Percentiles rank a stretch among this genome's conserved stretches.
These are phyloP conservation scores for Sclerotinia borealis DNA, from an alignment of 2,329 filamentous ascomycete genomes.

Conservation along the genomic window DNA sequence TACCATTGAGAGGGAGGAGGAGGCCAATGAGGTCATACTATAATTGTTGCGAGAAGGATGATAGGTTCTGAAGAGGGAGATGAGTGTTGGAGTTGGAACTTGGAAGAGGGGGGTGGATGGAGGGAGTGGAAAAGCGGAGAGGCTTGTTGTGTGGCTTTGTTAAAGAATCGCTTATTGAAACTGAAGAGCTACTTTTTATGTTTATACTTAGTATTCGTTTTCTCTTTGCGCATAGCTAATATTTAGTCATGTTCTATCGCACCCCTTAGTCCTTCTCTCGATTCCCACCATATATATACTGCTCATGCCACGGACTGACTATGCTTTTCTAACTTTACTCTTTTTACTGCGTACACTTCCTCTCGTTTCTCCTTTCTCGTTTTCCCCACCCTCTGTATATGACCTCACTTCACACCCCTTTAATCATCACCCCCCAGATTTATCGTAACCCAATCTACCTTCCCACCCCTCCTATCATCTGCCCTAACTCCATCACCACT, in stretches of 20 bases:
- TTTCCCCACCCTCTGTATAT: too few species aligned
- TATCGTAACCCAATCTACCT: not conserved
- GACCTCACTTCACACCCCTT: not conserved
- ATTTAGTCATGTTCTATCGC: not conserved
- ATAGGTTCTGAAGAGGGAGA: too few species aligned
- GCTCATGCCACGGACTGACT: not conserved
- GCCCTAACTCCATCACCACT: not conserved
- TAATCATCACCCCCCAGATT: conserved; percentile 2
- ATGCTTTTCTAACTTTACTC: too few species aligned
- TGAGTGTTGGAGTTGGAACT: not conserved
- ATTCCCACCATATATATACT: not conserved
- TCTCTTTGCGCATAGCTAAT: not conserved
- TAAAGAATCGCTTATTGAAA: not conserved
- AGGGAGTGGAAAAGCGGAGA: too few species aligned
- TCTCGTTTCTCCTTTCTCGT: not conserved
- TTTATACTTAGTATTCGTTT: not conserved
- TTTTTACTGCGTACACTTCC: too few species aligned
- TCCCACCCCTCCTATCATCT: not conserved
- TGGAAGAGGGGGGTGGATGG: too few species aligned
- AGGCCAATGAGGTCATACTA: too few species aligned
- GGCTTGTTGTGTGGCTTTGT: too few species aligned
- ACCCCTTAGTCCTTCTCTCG: too few species aligned
- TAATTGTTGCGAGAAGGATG: too few species aligned
- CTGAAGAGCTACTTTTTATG: not conserved
- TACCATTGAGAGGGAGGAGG: too few species aligned